Conservation (phyloP, 176 grass and related monocot species). For the Musa beccarii region DNA sequence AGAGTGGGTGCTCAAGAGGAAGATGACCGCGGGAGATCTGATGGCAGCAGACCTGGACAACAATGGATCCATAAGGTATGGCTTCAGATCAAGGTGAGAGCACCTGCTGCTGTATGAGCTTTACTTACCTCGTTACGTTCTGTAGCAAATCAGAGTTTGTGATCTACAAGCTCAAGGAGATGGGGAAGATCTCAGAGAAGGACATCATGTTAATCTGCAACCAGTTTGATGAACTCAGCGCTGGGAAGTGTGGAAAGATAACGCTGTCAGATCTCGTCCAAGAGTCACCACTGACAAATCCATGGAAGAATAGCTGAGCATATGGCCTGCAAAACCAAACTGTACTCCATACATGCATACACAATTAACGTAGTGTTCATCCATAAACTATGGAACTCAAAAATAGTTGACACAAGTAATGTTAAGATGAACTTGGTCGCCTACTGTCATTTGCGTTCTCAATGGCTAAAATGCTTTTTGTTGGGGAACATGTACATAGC, state of each 20-base stretch:
- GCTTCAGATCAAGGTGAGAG: background rate
- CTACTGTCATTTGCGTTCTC: too few species aligned
- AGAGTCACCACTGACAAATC: background rate
- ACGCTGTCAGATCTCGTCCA: slow-evolving; percentile 1
- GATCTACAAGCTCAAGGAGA: slow-evolving; percentile 11
- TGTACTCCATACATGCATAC: too few species aligned
- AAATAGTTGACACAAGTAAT: too few species aligned
- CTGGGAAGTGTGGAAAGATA: background rate
- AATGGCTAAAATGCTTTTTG: too few species aligned
- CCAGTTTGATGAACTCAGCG: background rate
- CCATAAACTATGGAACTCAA: too few species aligned
- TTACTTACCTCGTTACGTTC: background rate
- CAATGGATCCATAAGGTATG: slow-evolving; percentile 10
- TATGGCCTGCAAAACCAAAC: too few species aligned
- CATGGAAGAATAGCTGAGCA: too few species aligned
- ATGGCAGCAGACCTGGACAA: slow-evolving; percentile 7
- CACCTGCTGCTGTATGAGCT: background rate
- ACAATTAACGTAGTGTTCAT: too few species aligned
- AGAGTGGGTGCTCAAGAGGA: slow-evolving; percentile 1
- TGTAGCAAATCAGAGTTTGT: slow-evolving; percentile 4
- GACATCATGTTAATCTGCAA: slow-evolving; percentile 7
- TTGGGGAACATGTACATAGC: too few species aligned
- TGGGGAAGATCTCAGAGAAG: slow-evolving; percentile 2
- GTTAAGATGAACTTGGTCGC: too few species aligned
- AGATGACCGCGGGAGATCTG: slow-evolving; percentile 1